Conservation (phyloP, 768 basidiomycete genomes). For the Terana coerulea region DNA sequence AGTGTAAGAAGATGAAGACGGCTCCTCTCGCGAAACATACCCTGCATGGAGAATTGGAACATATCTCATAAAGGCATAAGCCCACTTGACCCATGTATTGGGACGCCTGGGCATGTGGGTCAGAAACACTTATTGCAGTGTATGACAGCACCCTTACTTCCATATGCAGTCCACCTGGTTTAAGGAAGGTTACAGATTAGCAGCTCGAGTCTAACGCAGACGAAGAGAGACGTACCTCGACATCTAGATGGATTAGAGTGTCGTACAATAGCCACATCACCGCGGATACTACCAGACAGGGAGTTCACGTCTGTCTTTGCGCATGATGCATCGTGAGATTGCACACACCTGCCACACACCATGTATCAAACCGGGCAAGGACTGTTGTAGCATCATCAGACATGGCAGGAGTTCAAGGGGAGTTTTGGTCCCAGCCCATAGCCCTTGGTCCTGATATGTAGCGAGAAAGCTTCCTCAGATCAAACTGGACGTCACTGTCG, state of each 20-base stretch:
- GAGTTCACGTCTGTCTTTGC: too few relatives aligned
- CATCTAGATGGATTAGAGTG: slow-evolving; percentile 13
- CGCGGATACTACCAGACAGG: slow-evolving; percentile 33
- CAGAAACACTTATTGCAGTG: background rate
- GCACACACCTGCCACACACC: too few relatives aligned
- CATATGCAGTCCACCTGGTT: slow-evolving; percentile 10
- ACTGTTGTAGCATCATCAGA: too few relatives aligned
- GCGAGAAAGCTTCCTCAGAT: too few relatives aligned
- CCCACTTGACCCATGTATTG: slow-evolving; percentile 14
- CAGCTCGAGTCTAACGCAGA: background rate
- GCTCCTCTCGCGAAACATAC: background rate
- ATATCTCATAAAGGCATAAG: slow-evolving; percentile 14
- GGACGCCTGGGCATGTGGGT: slow-evolving; percentile 3
- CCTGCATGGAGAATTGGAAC: slow-evolving; percentile 4
- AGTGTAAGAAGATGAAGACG: background rate
- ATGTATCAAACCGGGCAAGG: too few relatives aligned
- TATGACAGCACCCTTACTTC: slow-evolving; percentile 5
- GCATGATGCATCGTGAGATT: too few relatives aligned
- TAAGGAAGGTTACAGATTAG: background rate
- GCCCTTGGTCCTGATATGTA: too few relatives aligned
- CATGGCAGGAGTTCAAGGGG: too few relatives aligned
- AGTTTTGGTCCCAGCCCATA: too few relatives aligned
- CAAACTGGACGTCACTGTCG: too few relatives aligned
- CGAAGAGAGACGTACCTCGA: slow-evolving; percentile 10
- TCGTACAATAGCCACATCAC: slow-evolving; percentile 11